phyloP scores from a whole-genome alignment of 148 eudicot genomes.

The Camellia japonica region DNA sequence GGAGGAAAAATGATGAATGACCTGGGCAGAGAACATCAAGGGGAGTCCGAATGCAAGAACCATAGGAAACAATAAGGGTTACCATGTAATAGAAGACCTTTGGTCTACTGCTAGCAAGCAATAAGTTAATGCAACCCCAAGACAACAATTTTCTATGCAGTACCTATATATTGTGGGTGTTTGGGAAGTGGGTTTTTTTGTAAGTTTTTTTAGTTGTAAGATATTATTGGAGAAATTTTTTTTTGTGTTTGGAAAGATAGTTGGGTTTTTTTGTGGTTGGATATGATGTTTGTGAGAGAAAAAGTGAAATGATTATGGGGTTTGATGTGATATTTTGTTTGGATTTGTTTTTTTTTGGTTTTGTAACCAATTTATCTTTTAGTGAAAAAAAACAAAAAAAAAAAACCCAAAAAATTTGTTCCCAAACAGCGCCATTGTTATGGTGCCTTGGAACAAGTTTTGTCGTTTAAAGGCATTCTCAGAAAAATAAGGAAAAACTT shows the following conservation, averaged over 20 bases:
- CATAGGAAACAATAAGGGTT: neutral
- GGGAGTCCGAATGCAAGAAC: neutral
- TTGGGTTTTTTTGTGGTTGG: no score
- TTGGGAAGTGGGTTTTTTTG: no score
- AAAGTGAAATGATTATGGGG: no score
- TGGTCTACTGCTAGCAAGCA: neutral
- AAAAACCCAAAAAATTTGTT: no score
- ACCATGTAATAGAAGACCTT: neutral
- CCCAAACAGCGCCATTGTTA: neutral
- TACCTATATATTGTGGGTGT: neutral
- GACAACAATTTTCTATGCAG: neutral
- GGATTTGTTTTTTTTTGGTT: no score
- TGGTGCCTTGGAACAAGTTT: neutral
- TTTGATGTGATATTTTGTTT: no score
- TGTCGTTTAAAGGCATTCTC: neutral
- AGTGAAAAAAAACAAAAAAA: no score
- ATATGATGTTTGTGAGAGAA: no score
- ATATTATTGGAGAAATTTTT: no score
- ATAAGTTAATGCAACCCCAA: neutral
- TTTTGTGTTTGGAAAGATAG: no score
- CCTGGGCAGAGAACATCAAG: neutral
- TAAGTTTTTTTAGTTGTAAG: no score
- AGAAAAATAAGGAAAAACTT: neutral
- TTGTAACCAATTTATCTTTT: no score
- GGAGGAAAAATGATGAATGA: neutral